Evolutionary conservation across 345 rosid genomes (phyloP).

Genomic region (Gossypium australe): DNA sequence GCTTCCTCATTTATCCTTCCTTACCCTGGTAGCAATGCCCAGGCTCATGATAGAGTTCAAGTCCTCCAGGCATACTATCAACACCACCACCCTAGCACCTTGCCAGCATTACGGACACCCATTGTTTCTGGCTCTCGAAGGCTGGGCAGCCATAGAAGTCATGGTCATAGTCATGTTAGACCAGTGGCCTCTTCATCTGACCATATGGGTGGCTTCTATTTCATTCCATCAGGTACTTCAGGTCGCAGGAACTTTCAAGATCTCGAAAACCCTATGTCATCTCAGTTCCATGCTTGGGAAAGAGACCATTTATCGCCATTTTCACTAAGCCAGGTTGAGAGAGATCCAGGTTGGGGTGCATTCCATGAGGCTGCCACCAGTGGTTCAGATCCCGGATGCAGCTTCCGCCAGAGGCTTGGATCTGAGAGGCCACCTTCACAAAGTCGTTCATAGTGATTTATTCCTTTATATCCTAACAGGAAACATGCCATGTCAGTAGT

Average conservation of each 20-base stretch:
- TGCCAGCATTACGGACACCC: conserved; percentile 50
- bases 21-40: conserved; percentile 84
- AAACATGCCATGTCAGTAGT: no score
- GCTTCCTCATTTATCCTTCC: conserved; percentile 61
- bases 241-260: conserved; percentile 49
- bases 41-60: conserved; percentile 78
- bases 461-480: conserved; percentile 11
- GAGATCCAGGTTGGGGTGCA: conserved; percentile 57
- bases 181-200: conserved; percentile 61
- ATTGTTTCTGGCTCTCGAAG: conserved; percentile 42
- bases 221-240: conserved; percentile 45
- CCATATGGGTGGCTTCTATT: conserved; percentile 61
- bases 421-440: conserved; percentile 59
- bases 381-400: conserved; percentile 32
- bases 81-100: conserved; percentile 48
- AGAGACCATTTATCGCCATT: conserved; percentile 57
- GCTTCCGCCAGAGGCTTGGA: conserved; percentile 68
- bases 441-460: conserved; percentile 35
- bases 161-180: conserved; percentile 36
- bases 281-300: conserved; percentile 64
- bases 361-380: conserved; percentile 50
- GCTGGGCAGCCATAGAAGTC: conserved; percentile 43
- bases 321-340: conserved; percentile 52
- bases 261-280: conserved; percentile 29
- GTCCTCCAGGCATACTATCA: conserved; percentile 94